Base-by-base conservation (phyloP, 2,329 filamentous ascomycete species). In the Rugonectria rugulosa region DNA sequence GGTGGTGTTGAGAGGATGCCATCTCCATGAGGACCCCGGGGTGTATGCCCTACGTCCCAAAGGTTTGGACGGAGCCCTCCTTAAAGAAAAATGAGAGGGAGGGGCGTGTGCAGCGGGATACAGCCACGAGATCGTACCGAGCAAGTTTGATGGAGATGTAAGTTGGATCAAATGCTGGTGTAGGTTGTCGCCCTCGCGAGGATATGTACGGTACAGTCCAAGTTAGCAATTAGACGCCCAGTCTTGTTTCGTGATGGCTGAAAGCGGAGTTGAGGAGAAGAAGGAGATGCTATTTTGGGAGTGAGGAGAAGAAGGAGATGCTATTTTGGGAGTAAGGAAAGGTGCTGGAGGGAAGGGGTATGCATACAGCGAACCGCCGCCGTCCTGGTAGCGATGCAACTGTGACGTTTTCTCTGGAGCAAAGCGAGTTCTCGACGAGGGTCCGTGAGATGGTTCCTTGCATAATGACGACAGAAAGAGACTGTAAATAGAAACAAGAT, bases 191-290 rank as follows among this genome's bases (percentile, higher is more conserved):
- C 36, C 20, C 19, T 36, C n/a, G 40, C 45, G 15, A 47, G n/a
- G 32, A 23, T 19, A 5, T 17, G 21, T 50, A 24, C 17, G 27
- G 47, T 29, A 41, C 17, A 41, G 49, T 52, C 27, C n/a, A 42
- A 31, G 24, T 17, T 32, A 14, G 37, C 36, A 41, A 62, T 54
- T 62, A 67, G 62, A 66, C 58, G 64, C 64, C 61, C 32, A 36
- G 40, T 40, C 41, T 48, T 27, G 45, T 51, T 52, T 50, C 60
- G 64, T 37, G 40, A 44, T 40, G 37, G 29, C 29, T 26, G 37
- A 36, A 32, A 21, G 9, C 9, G 26, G 26, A 6, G n/a, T n/a
- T n/a, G n/a, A n/a, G n/a, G n/a, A n/a, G n/a, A n/a, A n/a, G n/a
- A n/a, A 31, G 27, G 27, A 26, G 17, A 47, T 32, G 29, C 32